These are phyloP conservation scores for Phlyctochytrium arcticum DNA, from an alignment of 192 early-diverging fungal species.

Conservation along the genomic window DNA sequence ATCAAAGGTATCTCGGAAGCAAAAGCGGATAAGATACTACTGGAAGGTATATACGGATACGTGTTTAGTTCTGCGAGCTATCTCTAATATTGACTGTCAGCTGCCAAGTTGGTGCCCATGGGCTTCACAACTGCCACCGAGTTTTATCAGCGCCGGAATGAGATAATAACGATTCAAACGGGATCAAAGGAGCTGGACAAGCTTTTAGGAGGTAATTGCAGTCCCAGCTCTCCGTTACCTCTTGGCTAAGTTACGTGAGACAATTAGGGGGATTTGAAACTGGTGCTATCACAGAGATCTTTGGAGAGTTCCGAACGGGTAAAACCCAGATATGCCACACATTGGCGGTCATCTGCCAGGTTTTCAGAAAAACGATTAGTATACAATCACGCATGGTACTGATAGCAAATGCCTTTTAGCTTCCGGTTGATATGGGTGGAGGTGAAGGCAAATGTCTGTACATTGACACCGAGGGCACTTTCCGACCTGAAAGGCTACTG, in stretches of 20 bases:
- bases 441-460: constrained; percentile 94
- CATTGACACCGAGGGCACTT: constrained; percentile 96
- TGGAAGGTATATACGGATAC: constrained; percentile 44
- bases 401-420: background rate
- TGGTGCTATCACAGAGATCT: constrained; percentile 93
- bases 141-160: constrained; percentile 75
- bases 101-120: constrained; percentile 87
- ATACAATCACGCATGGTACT: background rate
- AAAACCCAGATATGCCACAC: constrained; percentile 97
- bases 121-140: constrained; percentile 94
- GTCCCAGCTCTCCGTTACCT: background rate
- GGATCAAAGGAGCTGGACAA: constrained; percentile 91
- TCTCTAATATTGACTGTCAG: constrained; percentile 39
- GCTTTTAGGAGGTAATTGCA: constrained; percentile 71
- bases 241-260: background rate
- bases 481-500: constrained; percentile 85
- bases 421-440: constrained; percentile 84
- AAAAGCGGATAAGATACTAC: constrained; percentile 91
- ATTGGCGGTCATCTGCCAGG: constrained; percentile 93
- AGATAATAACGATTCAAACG: constrained; percentile 80
- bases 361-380: constrained; percentile 23
- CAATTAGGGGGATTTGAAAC: constrained; percentile 88
- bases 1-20: constrained; percentile 95
- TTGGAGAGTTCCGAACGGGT: constrained; percentile 98
- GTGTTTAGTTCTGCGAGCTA: background rate